Conservation (phyloP, 2,329 filamentous ascomycete genomes). For the Zymoseptoria brevis region DNA sequence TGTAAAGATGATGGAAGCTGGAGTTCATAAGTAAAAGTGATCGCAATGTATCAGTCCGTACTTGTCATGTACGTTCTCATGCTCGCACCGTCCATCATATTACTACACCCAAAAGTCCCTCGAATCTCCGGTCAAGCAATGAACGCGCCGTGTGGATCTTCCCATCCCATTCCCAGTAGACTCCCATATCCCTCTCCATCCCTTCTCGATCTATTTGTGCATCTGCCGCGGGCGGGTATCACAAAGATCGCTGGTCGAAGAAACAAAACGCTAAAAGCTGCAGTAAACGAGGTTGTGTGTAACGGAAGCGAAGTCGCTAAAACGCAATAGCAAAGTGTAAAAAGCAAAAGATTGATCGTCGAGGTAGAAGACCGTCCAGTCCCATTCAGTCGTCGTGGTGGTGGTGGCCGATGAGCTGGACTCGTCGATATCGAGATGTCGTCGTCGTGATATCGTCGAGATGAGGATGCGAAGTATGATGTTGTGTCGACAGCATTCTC, state of each 20-base stretch:
- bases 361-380: background rate
- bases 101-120: too few species aligned
- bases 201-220: background rate
- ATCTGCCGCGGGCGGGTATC: background rate
- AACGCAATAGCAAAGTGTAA: background rate
- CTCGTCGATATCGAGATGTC: background rate
- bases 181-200: background rate
- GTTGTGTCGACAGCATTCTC: background rate
- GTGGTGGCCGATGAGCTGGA: background rate
- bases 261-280: background rate
- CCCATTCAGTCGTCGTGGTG: background rate
- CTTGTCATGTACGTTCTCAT: too few species aligned
- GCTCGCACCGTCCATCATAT: too few species aligned
- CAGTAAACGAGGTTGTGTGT: background rate
- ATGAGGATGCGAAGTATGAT: background rate
- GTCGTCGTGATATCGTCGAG: background rate
- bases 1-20: too few species aligned
- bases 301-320: background rate
- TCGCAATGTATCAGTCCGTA: too few species aligned
- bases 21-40: too few species aligned
- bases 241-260: background rate
- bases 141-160: background rate
- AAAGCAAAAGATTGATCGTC: background rate
- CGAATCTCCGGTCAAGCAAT: background rate
- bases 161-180: background rate